Percentiles rank a stretch among this genome's conserved stretches.
Conservation (phyloP, 2,329 filamentous ascomycete species). For the Alternaria infectoria region DNA sequence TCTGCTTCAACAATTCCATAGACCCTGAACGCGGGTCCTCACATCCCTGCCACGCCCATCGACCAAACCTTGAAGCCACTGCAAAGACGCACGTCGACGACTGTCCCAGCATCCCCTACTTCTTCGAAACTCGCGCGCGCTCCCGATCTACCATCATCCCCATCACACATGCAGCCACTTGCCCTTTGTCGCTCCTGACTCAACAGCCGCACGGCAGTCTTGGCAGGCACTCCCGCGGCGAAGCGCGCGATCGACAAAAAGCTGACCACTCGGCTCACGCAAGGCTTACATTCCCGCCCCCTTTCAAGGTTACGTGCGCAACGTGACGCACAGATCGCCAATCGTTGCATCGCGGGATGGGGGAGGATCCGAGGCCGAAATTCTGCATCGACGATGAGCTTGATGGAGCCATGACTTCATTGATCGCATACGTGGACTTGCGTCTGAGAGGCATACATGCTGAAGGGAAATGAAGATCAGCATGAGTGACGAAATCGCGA, state of each 20-base stretch:
- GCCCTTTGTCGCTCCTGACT: not conserved
- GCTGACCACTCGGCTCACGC: slow-evolving; percentile 5
- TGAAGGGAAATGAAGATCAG: not conserved
- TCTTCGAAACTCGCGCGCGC: not conserved
- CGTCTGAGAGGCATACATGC: not conserved
- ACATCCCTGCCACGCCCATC: not conserved
- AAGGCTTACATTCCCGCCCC: slow-evolving; percentile 6
- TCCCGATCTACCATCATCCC: not conserved
- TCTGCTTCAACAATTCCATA: not conserved
- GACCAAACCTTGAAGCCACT: not conserved
- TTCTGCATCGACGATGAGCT: not conserved
- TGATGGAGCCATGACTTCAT: not conserved
- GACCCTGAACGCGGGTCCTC: not conserved
- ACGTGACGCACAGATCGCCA: not conserved
- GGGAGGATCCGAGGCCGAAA: slow-evolving; percentile 1
- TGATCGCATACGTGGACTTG: not conserved
- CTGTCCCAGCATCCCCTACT: not conserved
- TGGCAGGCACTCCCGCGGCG: slow-evolving; percentile 19
- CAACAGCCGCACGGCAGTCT: slow-evolving; percentile 3
- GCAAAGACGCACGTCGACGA: not conserved
- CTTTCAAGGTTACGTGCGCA: slow-evolving; percentile 1
- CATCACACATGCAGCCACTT: not conserved
- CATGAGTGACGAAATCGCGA: not conserved
- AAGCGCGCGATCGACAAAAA: slow-evolving; percentile 2
- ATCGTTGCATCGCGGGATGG: not conserved